phyloP scores from a whole-genome alignment of 2,329 filamentous ascomycete genomes.

The Aspergillus sp. region DNA sequence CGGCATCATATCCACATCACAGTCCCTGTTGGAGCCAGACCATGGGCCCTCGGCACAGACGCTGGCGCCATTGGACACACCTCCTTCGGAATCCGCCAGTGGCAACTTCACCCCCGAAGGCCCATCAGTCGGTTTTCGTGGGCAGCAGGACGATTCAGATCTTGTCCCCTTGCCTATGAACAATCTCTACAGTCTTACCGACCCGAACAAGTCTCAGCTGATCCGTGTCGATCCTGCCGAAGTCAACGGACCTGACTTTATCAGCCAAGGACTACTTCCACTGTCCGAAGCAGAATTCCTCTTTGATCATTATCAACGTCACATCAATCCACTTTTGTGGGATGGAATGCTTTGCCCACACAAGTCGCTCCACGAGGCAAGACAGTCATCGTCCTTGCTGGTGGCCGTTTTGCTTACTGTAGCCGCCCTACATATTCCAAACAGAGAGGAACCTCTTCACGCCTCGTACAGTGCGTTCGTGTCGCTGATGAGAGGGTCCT shows the following conservation, averaged over 20 bases:
- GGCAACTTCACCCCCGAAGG: constrained; percentile 7
- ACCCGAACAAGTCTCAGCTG: constrained; percentile 40
- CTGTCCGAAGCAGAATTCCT: constrained; percentile 44
- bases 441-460: constrained; percentile 46
- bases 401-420: constrained; percentile 53
- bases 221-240: constrained; percentile 3
- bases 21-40: no score
- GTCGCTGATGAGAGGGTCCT: constrained; percentile 49
- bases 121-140: background rate
- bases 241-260: constrained; percentile 34
- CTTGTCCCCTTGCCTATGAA: constrained; percentile 44
- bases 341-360: constrained; percentile 33
- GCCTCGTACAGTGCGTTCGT: constrained; percentile 52
- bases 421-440: constrained; percentile 52
- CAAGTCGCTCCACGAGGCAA: constrained; percentile 41
- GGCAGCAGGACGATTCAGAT: constrained; percentile 16
- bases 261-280: constrained; percentile 38
- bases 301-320: constrained; percentile 40
- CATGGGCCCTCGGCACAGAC: background rate
- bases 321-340: constrained; percentile 44
- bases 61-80: background rate
- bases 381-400: constrained; percentile 50
- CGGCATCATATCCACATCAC: background rate
- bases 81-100: background rate
- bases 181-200: constrained; percentile 35